Base-by-base conservation (phyloP, 495 filamentous ascomycete species). In the Penicillium odoratum region DNA sequence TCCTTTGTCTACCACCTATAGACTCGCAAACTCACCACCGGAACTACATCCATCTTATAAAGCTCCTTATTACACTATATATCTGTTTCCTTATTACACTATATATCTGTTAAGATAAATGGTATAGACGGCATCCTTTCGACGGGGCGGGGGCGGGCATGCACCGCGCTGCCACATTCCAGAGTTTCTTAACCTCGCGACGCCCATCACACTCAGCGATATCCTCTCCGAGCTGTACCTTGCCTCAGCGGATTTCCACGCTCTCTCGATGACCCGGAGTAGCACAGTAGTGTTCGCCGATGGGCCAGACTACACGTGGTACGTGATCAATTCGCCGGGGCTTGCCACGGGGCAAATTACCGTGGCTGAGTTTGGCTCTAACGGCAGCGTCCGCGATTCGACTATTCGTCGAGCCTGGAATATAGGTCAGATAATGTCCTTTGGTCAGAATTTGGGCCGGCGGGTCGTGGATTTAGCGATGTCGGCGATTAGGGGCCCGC, bases 391-490 rank as follows among this genome's bases (percentile, higher is more conserved):
- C 55, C 55, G 55, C 46, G 36, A 29, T 30, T 57, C 55, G 45
- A 57, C 31, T 30, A 18, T 57, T 18, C 55, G 55, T 44, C 45
- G 55, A 49, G 18, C 55, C 45, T 57, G 55, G 55, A 57, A 57
- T 57, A 57, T 57, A 18, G 55, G 45, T 15, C 45, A 43, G 46
- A 31, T 30, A 3, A 49, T 57, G 46, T 15, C 34, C 33, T 57
- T 57, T 40, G 18, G 34, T 36, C 46, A 57, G 46, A 51, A 44
- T 40, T 4, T 40, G 47, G 55, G 55, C 36, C 45, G 46, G 21
- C 46, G 55, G 7, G 55, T 57, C 47, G 11, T 25, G 55, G 33
- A 53, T 30, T 43, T 38, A 26, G 5, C 11, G n/a, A n/a, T n/a
- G 51, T 34, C 34, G 18, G 11, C 11, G 15, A 40, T 40, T 6